Evolutionary conservation across 2,329 filamentous ascomycete genomes (phyloP).

Genomic region (Fusarium foetens): DNA sequence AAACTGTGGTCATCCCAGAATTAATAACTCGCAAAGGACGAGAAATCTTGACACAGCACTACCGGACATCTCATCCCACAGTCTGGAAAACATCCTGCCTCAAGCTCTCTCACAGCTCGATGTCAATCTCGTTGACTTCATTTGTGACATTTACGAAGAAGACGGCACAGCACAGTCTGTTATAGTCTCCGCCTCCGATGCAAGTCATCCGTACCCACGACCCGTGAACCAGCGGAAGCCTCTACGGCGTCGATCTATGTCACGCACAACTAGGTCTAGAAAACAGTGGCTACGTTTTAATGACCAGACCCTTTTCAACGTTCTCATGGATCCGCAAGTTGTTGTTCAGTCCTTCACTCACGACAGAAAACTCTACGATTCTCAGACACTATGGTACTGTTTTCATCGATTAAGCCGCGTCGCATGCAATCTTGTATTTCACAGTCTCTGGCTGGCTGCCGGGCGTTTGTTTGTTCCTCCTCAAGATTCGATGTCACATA

Average conservation of each 20-base stretch:
- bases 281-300: conserved; percentile 69
- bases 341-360: conserved; percentile 67
- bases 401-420: conserved; percentile 69
- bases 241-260: conserved; percentile 15
- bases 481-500: conserved; percentile 53
- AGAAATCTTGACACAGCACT: neutral
- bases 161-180: conserved; percentile 64
- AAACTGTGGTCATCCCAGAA: conserved; percentile 37
- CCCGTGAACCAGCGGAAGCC: conserved; percentile 24
- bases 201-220: conserved; percentile 9
- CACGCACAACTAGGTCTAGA: conserved; percentile 24
- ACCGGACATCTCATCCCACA: conserved; percentile 1
- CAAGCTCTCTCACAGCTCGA: conserved; percentile 66
- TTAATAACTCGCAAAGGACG: neutral
- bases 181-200: conserved; percentile 8
- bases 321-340: conserved; percentile 67
- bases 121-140: conserved; percentile 66
- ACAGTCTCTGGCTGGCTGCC: conserved; percentile 72
- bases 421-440: conserved; percentile 67
- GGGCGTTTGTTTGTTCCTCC: conserved; percentile 68
- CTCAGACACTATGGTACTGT: conserved; percentile 70
- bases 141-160: conserved; percentile 69
- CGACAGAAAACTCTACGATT: conserved; percentile 65
- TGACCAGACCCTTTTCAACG: conserved; percentile 72
- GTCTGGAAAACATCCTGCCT: conserved; percentile 56